Evolutionary conservation across 2,329 filamentous ascomycete genomes (phyloP), one percentile per base, ranked within the genome.

Genomic region (Anthostomella pinea): DNA sequence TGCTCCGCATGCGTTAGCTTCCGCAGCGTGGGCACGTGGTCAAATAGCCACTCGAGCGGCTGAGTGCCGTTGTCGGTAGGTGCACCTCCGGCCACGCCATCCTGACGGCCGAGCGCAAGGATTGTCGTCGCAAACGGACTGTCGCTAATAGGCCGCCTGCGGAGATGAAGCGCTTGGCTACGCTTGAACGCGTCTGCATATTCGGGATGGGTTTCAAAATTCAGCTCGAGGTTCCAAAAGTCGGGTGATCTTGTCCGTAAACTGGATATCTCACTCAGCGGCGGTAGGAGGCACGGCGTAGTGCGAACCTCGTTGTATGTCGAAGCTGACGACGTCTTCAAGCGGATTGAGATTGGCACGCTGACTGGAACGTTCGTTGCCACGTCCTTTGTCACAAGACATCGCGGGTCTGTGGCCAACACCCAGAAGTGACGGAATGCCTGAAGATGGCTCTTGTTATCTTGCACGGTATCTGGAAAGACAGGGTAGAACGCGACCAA

Each of bases 401-500:
- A 97, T 33, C 94, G 79, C 8, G 88, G 80, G 54, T 98, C 93
- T 0, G 87, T 84, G 2, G 93, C 93, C 3, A 98, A 73, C 8
- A 95, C 91, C 93, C 93, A 98, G 56, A 98, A 86, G 63, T 98
- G 91, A 5, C 94, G 81, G 67, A 98, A 93, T 3, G 94, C 93
- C 67, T 98, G 93, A 5, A 98, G 73, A 54, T 98, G 93, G 8
- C 88, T 89, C 48, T 87, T 85, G 57, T 97, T 97, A 65, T 98
- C 93, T 54, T 95, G 85, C 2, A 97, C 87, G 19, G 80, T 84
- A 8, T 79, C 84, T 0, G 93, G 93, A 59, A 95, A 96, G 14
- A 96, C 75, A 0, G 93, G 93, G 56, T 98, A 98, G 61, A 98
- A 95, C 1, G 93, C 85, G 27, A 93, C 83, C 6, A 98, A 77